These are phyloP conservation scores for Alternaria ethzedia DNA, from an alignment of 2,329 filamentous ascomycete species.

Conservation along the genomic window DNA sequence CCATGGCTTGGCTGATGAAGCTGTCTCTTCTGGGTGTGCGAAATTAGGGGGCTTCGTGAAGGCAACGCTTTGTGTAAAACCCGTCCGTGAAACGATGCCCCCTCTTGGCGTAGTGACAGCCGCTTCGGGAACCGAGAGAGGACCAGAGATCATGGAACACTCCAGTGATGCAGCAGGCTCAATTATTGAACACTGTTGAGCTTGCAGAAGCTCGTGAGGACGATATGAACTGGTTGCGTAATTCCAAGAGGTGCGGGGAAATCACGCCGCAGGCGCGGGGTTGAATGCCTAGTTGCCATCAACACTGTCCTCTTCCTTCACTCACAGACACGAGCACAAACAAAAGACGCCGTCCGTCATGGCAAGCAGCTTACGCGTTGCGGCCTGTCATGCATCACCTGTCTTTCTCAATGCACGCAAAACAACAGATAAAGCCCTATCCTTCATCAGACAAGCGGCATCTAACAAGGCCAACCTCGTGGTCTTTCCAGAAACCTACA, in stretches of 20 bases:
- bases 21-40: background rate
- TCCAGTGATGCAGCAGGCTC: background rate
- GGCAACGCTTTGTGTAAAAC: background rate
- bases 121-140: background rate
- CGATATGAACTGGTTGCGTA: background rate
- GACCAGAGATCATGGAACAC: background rate
- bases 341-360: background rate
- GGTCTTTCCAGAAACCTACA: constrained; percentile 62
- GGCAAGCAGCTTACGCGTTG: constrained; percentile 25
- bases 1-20: background rate
- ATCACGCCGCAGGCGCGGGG: background rate
- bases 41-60: background rate
- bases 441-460: constrained; percentile 55
- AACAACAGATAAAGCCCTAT: constrained; percentile 57
- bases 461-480: constrained; percentile 56
- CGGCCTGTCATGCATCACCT: constrained; percentile 46
- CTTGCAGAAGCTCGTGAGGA: background rate
- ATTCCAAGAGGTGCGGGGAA: constrained; percentile 1
- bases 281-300: background rate
- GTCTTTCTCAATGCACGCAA: constrained; percentile 55
- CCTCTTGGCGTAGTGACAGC: background rate
- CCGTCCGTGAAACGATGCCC: background rate
- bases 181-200: background rate
- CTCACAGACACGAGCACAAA: background rate
- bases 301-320: background rate